Evolutionary conservation across 2,329 filamentous ascomycete genomes (phyloP), one percentile per base, ranked within the genome.

Genomic region (Penicillium sp.): DNA sequence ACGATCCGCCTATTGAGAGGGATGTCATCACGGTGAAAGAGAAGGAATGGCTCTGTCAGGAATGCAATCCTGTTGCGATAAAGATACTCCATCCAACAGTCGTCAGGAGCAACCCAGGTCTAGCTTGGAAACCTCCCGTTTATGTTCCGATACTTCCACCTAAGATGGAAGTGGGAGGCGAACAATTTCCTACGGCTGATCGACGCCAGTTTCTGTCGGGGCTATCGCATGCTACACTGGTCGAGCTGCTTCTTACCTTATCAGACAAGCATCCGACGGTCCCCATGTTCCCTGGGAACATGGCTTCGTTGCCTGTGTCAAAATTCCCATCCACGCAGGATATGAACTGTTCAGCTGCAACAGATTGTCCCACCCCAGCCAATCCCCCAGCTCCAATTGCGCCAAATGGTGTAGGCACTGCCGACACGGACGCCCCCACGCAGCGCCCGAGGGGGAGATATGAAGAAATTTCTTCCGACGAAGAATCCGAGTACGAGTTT

Each of bases 1-100:
- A 96, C 74, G 85, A 91, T 62, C 91, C 91, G 1, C 84, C 85
- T 8, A 91, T 96, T 63, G 83, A 85, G n/a, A 85, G 89, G 64
- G 86, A 89, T 19, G 86, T 90, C 21, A 85, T 93, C 51, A 83
- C 83, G 41, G 85, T 91, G 63, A 82, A 88, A 65, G 85, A 86
- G 64, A 86, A 86, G 63, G 86, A 88, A 66, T 95, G 91, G 91
- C 86, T 88, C 71, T 95, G 91, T 71, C 78, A 78, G 7, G 81
- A 84, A 30, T 94, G 91, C 73, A 61, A 78, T 71, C 51, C 85
- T 81, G 74, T 81, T 76, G 54, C 80, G 81, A 67, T 81, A 74
- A 63, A 61, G 21, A 79, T 82, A 45, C 59, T 77, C 19, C 78
- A 76, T 70, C 79, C 75, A 68, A 79, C 69, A 49, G 61, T 76